Percentiles rank a stretch among this genome's conserved stretches.
phyloP scores from a whole-genome alignment of 345 rosid species.

The Mallotus nudiflorus region DNA sequence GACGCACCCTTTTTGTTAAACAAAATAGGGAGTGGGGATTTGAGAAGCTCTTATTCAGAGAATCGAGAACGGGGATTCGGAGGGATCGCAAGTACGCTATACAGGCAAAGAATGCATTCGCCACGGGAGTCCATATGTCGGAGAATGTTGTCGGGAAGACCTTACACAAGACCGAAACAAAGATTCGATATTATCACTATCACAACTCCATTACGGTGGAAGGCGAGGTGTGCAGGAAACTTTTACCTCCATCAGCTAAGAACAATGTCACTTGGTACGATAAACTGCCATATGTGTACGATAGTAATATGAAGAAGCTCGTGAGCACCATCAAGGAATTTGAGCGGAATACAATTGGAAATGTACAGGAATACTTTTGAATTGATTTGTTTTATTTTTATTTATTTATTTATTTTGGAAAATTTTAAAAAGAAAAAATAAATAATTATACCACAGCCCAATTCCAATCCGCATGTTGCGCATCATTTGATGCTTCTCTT shows the following conservation, averaged over 20 bases:
- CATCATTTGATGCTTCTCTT: constrained; percentile 10
- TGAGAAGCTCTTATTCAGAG: constrained; percentile 78
- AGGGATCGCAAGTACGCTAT: constrained; percentile 87
- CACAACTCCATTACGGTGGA: constrained; percentile 63
- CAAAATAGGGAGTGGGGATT: constrained; percentile 95
- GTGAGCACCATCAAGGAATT: constrained; percentile 54
- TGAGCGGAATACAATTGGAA: constrained; percentile 51
- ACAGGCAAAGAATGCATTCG: constrained; percentile 77
- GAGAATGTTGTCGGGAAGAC: constrained; percentile 78
- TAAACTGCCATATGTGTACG: constrained; percentile 66
- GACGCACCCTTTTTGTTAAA: too few species aligned
- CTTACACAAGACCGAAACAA: constrained; percentile 69
- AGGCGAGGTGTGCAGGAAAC: constrained; percentile 66
- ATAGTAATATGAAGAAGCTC: constrained; percentile 72
- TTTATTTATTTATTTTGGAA: not conserved
- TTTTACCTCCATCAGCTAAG: constrained; percentile 53
- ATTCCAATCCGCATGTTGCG: constrained; percentile 2
- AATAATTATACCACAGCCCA: too few species aligned
- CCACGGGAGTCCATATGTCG: constrained; percentile 93
- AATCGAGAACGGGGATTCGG: constrained; percentile 62
- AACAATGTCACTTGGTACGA: constrained; percentile 47
- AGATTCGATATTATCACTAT: constrained; percentile 79
- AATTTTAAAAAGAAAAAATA: too few species aligned
- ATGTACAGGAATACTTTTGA: not conserved
- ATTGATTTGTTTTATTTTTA: not conserved